Base-by-base conservation (phyloP, 2,329 filamentous ascomycete genomes). In the Cryphonectria nitschkei region DNA sequence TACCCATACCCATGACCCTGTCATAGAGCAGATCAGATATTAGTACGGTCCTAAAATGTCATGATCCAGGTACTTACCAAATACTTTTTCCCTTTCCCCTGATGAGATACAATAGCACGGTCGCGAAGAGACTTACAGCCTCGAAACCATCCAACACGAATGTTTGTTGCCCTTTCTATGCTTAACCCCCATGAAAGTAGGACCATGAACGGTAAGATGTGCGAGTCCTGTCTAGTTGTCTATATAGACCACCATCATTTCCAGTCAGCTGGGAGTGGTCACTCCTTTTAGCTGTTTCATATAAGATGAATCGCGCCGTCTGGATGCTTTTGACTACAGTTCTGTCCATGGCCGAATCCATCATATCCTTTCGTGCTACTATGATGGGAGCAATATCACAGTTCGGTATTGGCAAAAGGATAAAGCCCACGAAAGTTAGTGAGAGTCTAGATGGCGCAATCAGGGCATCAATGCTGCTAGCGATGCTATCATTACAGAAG, bases 101-200 rank as follows among this genome's bases (percentile, higher is more conserved):
- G 6, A 70, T 50, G 32, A 70, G 65, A 5, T 62, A 22, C 26
- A 70, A 63, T 46, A 72, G n/a, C 5, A 70, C 65, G 0, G 65
- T 66, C 2, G 52, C 58, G 22, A 70, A 68, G 50, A 72, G 50
- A 52, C 65, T 66, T 1, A 72, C 68, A 13, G 70, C 61, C 58
- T 72, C 68, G 11, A 66, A 62, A 0, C 61, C 64, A 13, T 70
- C 70, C 26, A 71, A 67, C 19, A 65, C 69, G 0, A 69, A 37
- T 2, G 62, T 71, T n/a, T 26, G 26, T 26, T 26, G 64, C 66
- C 3, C 60, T 46, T 54, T 26, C 61, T 6, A 71, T 54, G 39
- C 41, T 7, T 7, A 65, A 22, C 41, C 41, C 8, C 62, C 71
- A 67, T 26, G 62, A 61, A 29, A 72, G 26, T 19, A 70, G 39